These are phyloP conservation scores for Dillenia turbinata DNA, from an alignment of 164 flowering plant genomes.

Conservation along the genomic window DNA sequence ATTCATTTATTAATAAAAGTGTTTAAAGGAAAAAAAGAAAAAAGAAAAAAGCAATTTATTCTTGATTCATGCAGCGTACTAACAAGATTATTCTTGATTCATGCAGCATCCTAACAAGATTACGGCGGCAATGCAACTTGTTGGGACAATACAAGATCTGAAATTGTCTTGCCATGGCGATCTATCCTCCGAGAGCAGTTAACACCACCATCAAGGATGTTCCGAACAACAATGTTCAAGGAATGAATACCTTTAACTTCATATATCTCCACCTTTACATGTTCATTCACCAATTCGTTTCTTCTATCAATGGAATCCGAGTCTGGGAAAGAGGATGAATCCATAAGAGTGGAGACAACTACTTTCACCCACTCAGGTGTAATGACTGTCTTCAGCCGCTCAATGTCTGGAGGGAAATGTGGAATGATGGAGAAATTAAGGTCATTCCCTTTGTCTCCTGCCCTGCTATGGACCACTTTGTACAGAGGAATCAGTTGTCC, in stretches of 20 bases:
- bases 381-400: constrained; percentile 63
- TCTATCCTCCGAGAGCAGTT: constrained; percentile 97
- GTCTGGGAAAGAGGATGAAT: constrained; percentile 43
- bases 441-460: constrained; percentile 96
- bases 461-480: constrained; percentile 78
- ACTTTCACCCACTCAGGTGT: constrained; percentile 74
- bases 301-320: constrained; percentile 32
- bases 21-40: too few species aligned
- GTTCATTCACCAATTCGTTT: constrained; percentile 45
- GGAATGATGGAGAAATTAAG: constrained; percentile 90
- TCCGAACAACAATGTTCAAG: constrained; percentile 73
- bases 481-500: constrained; percentile 63
- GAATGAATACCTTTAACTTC: constrained; percentile 73
- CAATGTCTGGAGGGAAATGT: constrained; percentile 63
- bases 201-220: constrained; percentile 94
- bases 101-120: not conserved
- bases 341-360: constrained; percentile 48
- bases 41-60: too few species aligned
- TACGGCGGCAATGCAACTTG: constrained; percentile 58
- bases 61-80: too few species aligned
- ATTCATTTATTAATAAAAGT: too few species aligned
- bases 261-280: constrained; percentile 73
- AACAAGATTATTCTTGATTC: constrained; percentile 5
- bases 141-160: constrained; percentile 80
- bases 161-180: constrained; percentile 90